A percentile compares a stretch with the other conserved stretches of the same genome.
Evolutionary conservation across 768 basidiomycete genomes (phyloP).

Genomic region (Amanita jacksonii): DNA sequence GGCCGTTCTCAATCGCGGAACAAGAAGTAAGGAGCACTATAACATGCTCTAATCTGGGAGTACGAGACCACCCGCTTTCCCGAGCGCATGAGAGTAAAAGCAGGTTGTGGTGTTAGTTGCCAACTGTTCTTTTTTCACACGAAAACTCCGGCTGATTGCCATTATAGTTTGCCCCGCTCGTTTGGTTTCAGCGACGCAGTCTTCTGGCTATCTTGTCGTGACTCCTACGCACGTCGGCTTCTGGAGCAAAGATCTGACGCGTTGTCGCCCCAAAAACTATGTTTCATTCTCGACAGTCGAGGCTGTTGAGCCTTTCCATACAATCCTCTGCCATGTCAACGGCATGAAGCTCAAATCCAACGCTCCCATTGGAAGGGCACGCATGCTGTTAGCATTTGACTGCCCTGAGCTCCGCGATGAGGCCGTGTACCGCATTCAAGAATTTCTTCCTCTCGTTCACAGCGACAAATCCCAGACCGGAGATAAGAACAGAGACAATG

Average conservation of each 20-base stretch:
- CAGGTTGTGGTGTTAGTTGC: conserved; percentile 24
- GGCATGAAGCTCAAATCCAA: conserved; percentile 35
- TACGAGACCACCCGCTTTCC: conserved; percentile 3
- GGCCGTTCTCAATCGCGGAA: conserved; percentile 28
- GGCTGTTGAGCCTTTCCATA: conserved; percentile 24
- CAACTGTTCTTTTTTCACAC: not conserved
- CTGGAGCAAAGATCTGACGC: conserved; percentile 35
- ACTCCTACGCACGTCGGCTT: conserved; percentile 31
- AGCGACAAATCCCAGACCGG: not conserved
- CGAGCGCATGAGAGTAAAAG: not conserved
- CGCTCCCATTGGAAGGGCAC: conserved; percentile 29
- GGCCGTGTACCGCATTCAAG: conserved; percentile 27
- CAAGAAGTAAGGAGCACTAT: conserved; percentile 1
- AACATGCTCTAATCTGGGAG: conserved; percentile 2
- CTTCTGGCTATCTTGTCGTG: conserved; percentile 34
- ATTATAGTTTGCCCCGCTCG: conserved; percentile 27
- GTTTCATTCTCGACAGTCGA: conserved; percentile 32
- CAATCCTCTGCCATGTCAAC: conserved; percentile 18
- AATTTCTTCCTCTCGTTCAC: conserved; percentile 9
- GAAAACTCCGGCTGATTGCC: not conserved
- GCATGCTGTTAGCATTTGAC: conserved; percentile 43
- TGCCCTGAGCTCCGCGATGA: conserved; percentile 31
- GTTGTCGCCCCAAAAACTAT: conserved; percentile 31
- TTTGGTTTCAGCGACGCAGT: conserved; percentile 23
- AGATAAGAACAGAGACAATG: not conserved